These are phyloP conservation scores for Lactarius psammicola DNA, from an alignment of 768 basidiomycete species.

Conservation along the genomic window DNA sequence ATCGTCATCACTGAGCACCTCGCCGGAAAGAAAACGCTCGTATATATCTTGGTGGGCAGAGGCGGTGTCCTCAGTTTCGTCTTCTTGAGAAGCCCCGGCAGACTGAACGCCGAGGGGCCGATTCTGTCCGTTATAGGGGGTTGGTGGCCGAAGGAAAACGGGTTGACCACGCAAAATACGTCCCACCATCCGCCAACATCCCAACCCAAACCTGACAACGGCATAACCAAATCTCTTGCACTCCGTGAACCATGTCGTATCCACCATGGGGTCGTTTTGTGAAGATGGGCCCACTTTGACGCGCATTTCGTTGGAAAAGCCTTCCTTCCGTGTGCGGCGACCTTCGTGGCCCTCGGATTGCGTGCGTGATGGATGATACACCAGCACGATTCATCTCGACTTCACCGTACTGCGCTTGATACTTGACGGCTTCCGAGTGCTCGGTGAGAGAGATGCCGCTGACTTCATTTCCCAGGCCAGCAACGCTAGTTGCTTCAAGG, in stretches of 20 bases:
- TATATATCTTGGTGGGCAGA: conserved; percentile 46
- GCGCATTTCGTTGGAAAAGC: conserved; percentile 52
- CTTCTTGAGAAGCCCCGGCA: background rate
- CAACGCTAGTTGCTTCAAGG: conserved; percentile 68
- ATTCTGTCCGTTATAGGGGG: background rate
- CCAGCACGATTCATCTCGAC: conserved; percentile 45
- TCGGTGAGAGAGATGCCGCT: conserved; percentile 44
- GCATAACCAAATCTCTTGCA: conserved; percentile 29
- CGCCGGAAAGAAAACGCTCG: conserved; percentile 58
- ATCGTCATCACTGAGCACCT: conserved; percentile 51
- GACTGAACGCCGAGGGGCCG: background rate
- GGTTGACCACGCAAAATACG: conserved; percentile 23
- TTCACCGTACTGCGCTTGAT: conserved; percentile 34
- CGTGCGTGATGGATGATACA: conserved; percentile 39
- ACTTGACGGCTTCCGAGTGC: conserved; percentile 24
- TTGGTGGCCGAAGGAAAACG: conserved; percentile 4
- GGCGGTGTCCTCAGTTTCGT: conserved; percentile 27
- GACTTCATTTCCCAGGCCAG: conserved; percentile 74
- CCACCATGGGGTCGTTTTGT: conserved; percentile 42
- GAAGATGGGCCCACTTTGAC: conserved; percentile 39
- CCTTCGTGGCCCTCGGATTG: conserved; percentile 33
- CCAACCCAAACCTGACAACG: conserved; percentile 21
- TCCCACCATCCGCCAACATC: conserved; percentile 17
- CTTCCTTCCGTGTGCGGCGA: conserved; percentile 34
- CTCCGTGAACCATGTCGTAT: conserved; percentile 44